Base-by-base conservation (phyloP, 768 basidiomycete species). In the Lentinula raphanica region DNA sequence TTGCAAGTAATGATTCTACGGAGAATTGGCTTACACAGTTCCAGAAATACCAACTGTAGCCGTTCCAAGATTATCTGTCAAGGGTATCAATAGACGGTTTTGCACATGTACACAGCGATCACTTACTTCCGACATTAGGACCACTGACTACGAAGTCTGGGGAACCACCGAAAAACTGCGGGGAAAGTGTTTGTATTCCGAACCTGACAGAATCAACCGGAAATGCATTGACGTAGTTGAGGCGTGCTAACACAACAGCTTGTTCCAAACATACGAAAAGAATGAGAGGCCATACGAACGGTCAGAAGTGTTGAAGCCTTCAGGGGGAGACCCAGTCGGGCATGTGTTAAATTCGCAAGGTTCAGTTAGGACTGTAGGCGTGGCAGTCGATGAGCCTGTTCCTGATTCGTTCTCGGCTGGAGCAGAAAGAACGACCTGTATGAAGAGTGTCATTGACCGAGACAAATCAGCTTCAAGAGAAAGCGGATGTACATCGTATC, bases 71-170 rank as follows among this genome's bases (percentile, higher is more conserved):
- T 57, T 57, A 38, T 57, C 56, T 57, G 17, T 49, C 17, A 23
- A 15, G 19, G 31, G 4, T 36, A 31, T 32, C 17, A 4, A 32
- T 7, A 21, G 15, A 12, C 27, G 9, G 3, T 21, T 3, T 59
- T 32, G 8, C 2, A 32, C 19, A 38, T 39, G 12, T 17, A 29
- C 11, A n/a, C n/a, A n/a, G n/a, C n/a, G n/a, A n/a, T n/a, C n/a
- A 38, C 75, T 64, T 51, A 75, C 76, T 72, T 51, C 77, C 76
- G 15, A 78, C 71, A 60, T 81, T 81, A 0, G 78, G 73, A 1
- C 80, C 80, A 59, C 71, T 72, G 21, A 82, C 71, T 6, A 79
- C 72, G 29, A 83, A 67, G 55, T 80, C 79, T 1, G 81, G 73
- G n/a, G 69, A 58, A 17, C 61, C 51, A 31, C 46, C 58, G 58